Conservation (phyloP, 306 rosid genomes). For the Lagenaria siceraria region DNA sequence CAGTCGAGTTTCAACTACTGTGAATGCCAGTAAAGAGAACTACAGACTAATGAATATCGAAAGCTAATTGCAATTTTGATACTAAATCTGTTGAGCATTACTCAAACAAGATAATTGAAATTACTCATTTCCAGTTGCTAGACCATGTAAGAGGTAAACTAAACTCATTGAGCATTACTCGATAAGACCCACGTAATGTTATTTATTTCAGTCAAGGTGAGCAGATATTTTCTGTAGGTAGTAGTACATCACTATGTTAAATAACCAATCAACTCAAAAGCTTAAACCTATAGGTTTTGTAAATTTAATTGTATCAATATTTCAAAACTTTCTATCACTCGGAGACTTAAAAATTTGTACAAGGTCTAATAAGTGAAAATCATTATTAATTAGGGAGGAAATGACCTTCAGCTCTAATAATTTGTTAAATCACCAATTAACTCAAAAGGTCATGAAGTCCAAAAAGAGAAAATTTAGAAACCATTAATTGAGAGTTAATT, state of each 20-base stretch:
- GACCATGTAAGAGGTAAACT: neutral
- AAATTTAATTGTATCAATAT: neutral
- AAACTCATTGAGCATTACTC: neutral
- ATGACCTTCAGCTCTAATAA: no score
- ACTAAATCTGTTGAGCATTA: neutral
- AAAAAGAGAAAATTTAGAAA: neutral
- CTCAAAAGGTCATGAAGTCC: neutral
- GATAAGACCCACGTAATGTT: neutral
- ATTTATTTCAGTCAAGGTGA: neutral
- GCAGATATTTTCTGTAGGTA: neutral
- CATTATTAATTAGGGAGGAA: neutral
- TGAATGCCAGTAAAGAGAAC: neutral
- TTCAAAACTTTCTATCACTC: neutral
- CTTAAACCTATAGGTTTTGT: no score
- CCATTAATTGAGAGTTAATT: neutral
- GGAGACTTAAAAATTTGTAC: neutral
- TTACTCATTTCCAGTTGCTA: neutral
- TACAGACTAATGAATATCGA: neutral
- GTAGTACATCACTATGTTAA: neutral
- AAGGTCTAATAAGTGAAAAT: no score
- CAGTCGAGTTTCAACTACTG: neutral
- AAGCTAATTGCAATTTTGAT: neutral
- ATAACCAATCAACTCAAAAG: neutral
- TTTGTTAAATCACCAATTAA: neutral
- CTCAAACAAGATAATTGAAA: neutral